phyloP scores from a whole-genome alignment of 73 alveolate species.

The Halteria grandinella region DNA sequence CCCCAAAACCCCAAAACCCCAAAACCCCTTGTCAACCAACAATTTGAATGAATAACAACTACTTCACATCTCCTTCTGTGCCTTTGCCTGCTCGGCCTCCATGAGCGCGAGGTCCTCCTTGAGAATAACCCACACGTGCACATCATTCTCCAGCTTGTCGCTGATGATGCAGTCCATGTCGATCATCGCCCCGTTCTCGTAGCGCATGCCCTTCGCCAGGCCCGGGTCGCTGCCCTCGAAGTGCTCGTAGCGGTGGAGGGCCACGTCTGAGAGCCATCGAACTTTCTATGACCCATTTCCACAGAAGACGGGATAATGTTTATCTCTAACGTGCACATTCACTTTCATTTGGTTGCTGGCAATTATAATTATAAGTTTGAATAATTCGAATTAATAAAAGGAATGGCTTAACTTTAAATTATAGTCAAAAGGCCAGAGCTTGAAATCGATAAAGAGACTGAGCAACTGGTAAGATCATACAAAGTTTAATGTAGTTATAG shows the following conservation, averaged over 20 bases:
- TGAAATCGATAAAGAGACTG: no score
- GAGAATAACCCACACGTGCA: conserved; percentile 72
- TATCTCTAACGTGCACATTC: conserved; percentile 73
- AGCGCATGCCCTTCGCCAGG: conserved; percentile 68
- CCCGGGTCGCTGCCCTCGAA: conserved; percentile 68
- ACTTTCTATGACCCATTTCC: conserved; percentile 74
- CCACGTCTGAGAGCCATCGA: conserved; percentile 77
- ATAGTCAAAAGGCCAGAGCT: no score
- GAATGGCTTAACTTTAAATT: no score
- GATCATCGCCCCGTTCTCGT: conserved; percentile 65
- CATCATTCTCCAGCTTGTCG: conserved; percentile 66
- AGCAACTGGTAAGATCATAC: no score
- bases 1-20: no score
- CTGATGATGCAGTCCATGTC: conserved; percentile 57
- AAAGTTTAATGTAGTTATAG: no score
- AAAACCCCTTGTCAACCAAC: no score
- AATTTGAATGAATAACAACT: no score
- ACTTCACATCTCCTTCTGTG: no score
- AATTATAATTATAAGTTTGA: not conserved
- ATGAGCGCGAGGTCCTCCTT: conserved; percentile 64
- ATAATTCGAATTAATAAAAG: no score
- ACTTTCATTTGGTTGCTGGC: conserved; percentile 62
- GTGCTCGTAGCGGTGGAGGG: conserved; percentile 76
- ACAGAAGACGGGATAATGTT: conserved; percentile 61
- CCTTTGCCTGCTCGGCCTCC: no score